phyloP scores from a whole-genome alignment of 2,329 filamentous ascomycete species.

The Sphaerulina vaccinii region DNA sequence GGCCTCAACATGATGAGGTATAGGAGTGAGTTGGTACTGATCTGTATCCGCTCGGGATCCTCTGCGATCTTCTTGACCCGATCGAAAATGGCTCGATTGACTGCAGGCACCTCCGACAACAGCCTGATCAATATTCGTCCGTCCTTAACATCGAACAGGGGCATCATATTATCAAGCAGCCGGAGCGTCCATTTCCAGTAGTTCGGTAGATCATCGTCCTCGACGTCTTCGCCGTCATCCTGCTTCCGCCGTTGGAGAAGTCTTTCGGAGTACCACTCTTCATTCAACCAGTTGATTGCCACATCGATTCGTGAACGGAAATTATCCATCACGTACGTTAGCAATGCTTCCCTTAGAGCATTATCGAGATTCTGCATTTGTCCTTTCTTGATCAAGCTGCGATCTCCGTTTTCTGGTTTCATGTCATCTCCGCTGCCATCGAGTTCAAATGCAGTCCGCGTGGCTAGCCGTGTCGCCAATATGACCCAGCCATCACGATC shows the following conservation, averaged over 20 bases:
- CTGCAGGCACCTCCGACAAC: slow-evolving; percentile 81
- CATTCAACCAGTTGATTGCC: slow-evolving; percentile 89
- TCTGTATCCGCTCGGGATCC: slow-evolving; percentile 62
- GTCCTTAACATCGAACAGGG: slow-evolving; percentile 88
- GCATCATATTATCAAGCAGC: slow-evolving; percentile 82
- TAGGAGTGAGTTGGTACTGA: slow-evolving; percentile 59
- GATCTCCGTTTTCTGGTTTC: slow-evolving; percentile 37
- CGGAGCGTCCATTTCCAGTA: slow-evolving; percentile 35
- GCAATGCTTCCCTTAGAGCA: slow-evolving; percentile 75
- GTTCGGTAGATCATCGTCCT: slow-evolving; percentile 26
- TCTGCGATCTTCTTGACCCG: slow-evolving; percentile 65
- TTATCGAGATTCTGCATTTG: slow-evolving; percentile 56
- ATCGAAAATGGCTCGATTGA: slow-evolving; percentile 69
- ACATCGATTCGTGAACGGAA: slow-evolving; percentile 87
- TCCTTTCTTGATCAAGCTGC: slow-evolving; percentile 21
- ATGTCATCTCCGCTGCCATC: slow-evolving; percentile 47
- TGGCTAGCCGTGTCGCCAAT: slow-evolving; percentile 80
- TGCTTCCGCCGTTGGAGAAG: slow-evolving; percentile 48
- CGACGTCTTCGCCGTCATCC: slow-evolving; percentile 15
- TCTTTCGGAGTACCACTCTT: slow-evolving; percentile 96
- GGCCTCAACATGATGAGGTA: slow-evolving; percentile 61
- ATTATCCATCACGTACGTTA: slow-evolving; percentile 84
- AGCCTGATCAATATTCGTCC: slow-evolving; percentile 81
- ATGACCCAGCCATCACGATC: slow-evolving; percentile 90
- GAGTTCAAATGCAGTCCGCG: slow-evolving; percentile 70